Percentiles rank a stretch among this genome's conserved stretches.
Conservation (phyloP, 73 alveolate genomes). For the Uronychia binucleata region DNA sequence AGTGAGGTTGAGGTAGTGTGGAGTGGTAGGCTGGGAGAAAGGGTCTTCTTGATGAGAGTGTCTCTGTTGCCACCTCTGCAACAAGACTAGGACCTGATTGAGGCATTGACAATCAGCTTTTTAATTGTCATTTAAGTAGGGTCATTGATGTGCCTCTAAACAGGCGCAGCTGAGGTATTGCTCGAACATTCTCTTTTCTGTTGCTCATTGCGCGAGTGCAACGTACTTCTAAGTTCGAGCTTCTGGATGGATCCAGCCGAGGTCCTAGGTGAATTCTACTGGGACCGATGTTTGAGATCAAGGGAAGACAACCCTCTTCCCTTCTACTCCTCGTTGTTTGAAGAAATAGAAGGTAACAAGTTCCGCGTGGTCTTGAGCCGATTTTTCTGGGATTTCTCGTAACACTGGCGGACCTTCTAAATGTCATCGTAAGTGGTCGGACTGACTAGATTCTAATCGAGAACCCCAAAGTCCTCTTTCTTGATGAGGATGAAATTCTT, state of each 20-base stretch:
- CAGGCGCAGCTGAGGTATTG: neutral
- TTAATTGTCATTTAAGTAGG: neutral
- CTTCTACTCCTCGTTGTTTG: neutral
- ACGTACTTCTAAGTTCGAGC: neutral
- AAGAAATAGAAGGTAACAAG: neutral
- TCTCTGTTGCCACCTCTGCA: too few species aligned
- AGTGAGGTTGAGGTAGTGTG: constrained; percentile 4
- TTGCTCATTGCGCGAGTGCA: neutral
- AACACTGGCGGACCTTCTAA: neutral
- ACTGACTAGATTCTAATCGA: neutral
- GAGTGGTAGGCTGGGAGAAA: neutral
- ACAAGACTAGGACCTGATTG: too few species aligned
- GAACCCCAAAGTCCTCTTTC: neutral
- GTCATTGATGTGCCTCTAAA: neutral
- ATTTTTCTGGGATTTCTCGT: neutral
- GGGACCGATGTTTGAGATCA: too few species aligned
- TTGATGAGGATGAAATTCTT: neutral
- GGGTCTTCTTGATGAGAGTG: too few species aligned
- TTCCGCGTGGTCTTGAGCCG: neutral
- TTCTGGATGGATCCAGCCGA: neutral
- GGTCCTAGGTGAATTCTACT: neutral
- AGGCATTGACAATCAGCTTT: neutral
- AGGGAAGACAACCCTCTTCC: too few species aligned
- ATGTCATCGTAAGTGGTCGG: neutral
- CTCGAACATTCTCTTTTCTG: neutral